Evolutionary conservation across 805 yeast genomes (phyloP).

Genomic region (Metschnikowia cubensis): DNA sequence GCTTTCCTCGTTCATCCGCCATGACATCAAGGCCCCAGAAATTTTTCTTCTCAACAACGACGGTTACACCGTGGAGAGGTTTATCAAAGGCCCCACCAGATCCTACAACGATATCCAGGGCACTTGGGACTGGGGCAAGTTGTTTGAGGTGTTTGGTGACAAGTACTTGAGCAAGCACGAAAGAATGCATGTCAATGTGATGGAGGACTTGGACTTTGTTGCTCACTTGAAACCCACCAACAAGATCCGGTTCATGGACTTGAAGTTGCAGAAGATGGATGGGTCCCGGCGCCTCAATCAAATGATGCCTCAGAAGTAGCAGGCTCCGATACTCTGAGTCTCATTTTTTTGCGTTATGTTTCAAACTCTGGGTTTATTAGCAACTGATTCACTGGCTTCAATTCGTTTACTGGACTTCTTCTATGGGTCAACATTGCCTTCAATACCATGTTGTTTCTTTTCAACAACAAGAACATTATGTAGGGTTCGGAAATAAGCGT

Average conservation of each 20-base stretch:
- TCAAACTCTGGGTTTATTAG: not conserved
- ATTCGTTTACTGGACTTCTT: too few relatives aligned
- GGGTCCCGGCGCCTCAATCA: conserved; percentile 23
- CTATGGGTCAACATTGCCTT: too few relatives aligned
- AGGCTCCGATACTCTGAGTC: too few relatives aligned
- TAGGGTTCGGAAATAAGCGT: too few relatives aligned
- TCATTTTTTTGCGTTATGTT: not conserved
- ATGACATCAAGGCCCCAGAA: conserved; percentile 54
- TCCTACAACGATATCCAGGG: conserved; percentile 79
- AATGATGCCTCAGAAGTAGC: conserved; percentile 1
- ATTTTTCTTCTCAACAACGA: conserved; percentile 75
- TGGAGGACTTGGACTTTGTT: conserved; percentile 20
- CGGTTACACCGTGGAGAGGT: conserved; percentile 89
- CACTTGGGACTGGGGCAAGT: conserved; percentile 74
- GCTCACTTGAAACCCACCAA: conserved; percentile 12
- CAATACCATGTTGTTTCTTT: too few relatives aligned
- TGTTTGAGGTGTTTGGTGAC: conserved; percentile 64
- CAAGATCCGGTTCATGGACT: conserved; percentile 25
- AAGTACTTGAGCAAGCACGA: conserved; percentile 20
- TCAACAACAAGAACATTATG: too few relatives aligned
- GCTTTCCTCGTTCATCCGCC: conserved; percentile 58
- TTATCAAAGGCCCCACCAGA: conserved; percentile 73
- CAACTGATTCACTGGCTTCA: too few relatives aligned
- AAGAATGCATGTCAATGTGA: conserved; percentile 19
- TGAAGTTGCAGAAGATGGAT: conserved; percentile 26